Evolutionary conservation across 257 asterid genomes (phyloP).

Genomic region (Solanum lycopersicoides): DNA sequence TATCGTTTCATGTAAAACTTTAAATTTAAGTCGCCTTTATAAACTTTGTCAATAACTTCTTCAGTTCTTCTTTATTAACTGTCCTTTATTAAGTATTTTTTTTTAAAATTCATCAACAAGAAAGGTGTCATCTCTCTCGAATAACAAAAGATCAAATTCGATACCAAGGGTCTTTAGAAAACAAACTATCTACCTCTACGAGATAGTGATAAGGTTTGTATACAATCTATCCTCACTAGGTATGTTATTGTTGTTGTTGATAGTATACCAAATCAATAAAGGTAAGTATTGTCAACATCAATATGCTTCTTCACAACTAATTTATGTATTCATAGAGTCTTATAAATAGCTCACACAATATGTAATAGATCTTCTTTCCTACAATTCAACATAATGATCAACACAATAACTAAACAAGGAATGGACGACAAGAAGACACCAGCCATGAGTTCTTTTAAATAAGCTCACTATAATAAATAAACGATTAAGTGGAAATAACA

Average conservation of each 20-base stretch:
- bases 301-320: too few species aligned
- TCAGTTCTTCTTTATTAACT: background rate
- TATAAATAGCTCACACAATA: too few species aligned
- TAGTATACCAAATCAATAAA: too few species aligned
- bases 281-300: too few species aligned
- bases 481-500: too few species aligned
- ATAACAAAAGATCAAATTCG: background rate
- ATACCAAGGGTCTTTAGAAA: background rate
- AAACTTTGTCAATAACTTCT: background rate
- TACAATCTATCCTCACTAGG: too few species aligned
- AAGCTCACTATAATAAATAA: too few species aligned
- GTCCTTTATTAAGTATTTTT: background rate
- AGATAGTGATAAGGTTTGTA: too few species aligned
- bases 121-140: background rate
- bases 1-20: background rate
- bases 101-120: background rate
- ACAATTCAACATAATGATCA: background rate
- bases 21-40: background rate
- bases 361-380: background rate
- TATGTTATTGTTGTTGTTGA: too few species aligned
- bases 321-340: too few species aligned
- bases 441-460: background rate
- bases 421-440: background rate
- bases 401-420: background rate
- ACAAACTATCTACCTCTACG: too few species aligned